Evolutionary conservation across 2,329 filamentous ascomycete species (phyloP), one percentile per base, ranked within the genome.

Genomic region (Mollisiaceae sp.): DNA sequence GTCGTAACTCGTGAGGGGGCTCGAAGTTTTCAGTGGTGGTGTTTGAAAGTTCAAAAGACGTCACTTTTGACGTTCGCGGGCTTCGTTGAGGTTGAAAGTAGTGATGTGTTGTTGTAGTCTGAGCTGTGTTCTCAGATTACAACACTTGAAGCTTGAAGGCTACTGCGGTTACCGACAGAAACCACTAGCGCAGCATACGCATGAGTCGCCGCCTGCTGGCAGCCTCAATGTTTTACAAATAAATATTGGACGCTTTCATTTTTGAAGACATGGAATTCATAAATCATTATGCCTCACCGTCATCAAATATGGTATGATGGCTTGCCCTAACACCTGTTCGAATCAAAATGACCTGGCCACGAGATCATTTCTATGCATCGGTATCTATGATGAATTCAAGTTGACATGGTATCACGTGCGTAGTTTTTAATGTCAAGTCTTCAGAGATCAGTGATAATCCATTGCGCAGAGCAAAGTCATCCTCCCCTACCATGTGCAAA

Each of bases 101-200:
- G 59, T 68, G 66, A 64, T 65, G 59, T 45, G 45, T 47, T 55
- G 59, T 60, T 36, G 56, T 57, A 50, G 62, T 47, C 41, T 58
- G 58, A 65, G 64, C 62, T 64, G 63, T 65, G 59, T 60, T 67
- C 59, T 59, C 39, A 60, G 67, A 69, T 68, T 69, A 64, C 60
- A 65, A 63, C 65, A 65, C 59, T 58, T 68, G 65, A 66, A 71
- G 67, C 67, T 69, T 67, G 32, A 62, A 67, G 43, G 50, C 60
- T 62, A 47, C 38, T 65, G 54, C 61, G 65, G 63, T 58, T 56
- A 59, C 20, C 60, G 60, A 62, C 36, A 62, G 1, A 38, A 43
- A 20, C 50, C 18, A 12, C 15, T 11, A 54, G 8, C n/a, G 18
- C 45, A n/a, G 50, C 50, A 35, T 54, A 54, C 50, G 50, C 50